Evolutionary conservation across 768 basidiomycete species (phyloP).

Genomic region (Chalciporus chontae): DNA sequence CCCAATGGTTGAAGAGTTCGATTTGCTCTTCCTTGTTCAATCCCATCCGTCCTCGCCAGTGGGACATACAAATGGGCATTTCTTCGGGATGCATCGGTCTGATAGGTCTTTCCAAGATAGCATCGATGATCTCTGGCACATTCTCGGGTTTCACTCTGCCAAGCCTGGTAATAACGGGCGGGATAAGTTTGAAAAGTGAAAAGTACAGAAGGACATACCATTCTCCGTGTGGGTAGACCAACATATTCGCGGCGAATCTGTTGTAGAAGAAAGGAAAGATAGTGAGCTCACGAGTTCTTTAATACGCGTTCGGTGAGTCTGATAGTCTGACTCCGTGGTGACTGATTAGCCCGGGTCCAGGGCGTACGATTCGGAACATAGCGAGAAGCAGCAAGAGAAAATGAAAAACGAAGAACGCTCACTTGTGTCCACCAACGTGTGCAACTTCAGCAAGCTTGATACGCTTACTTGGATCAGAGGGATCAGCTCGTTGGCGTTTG

Average conservation of each 20-base stretch:
- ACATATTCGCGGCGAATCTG: constrained; percentile 67
- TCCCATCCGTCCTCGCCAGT: constrained; percentile 77
- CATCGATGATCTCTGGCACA: constrained; percentile 51
- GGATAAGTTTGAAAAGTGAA: neutral
- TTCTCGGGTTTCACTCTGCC: constrained; percentile 57
- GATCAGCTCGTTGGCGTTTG: constrained; percentile 31
- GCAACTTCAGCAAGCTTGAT: constrained; percentile 59
- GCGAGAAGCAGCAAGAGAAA: too few relatives aligned
- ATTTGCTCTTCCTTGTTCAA: constrained; percentile 56
- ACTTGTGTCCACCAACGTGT: constrained; percentile 87
- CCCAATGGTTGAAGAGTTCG: constrained; percentile 27
- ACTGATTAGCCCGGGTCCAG: too few relatives aligned
- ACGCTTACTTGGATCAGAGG: constrained; percentile 28
- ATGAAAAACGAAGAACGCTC: constrained; percentile 24
- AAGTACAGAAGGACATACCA: constrained; percentile 43
- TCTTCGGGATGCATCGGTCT: constrained; percentile 27
- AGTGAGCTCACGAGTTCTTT: too few relatives aligned
- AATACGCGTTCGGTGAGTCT: too few relatives aligned
- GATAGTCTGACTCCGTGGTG: too few relatives aligned
- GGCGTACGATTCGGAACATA: too few relatives aligned
- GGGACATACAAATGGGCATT: constrained; percentile 39
- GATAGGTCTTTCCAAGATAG: constrained; percentile 33
- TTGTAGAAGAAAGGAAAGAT: neutral
- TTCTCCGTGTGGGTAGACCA: constrained; percentile 70
- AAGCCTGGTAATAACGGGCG: constrained; percentile 43